Evolutionary conservation across 1,139 yeast species (phyloP), one percentile per base, ranked within the genome.

Genomic region (Suhomyces wounanorum): DNA sequence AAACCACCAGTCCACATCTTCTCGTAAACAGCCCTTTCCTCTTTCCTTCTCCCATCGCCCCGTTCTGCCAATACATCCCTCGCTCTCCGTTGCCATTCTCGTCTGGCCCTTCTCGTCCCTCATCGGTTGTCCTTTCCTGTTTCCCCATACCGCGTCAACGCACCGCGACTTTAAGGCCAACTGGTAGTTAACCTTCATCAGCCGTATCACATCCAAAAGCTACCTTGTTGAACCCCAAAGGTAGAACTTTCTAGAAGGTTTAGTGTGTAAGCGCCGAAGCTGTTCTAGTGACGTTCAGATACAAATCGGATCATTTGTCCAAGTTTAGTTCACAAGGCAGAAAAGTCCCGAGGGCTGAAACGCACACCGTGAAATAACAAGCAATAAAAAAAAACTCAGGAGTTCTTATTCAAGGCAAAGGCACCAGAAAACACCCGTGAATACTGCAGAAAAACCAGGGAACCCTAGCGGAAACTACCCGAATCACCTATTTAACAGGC

Each of bases 121-220:
- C 28, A 9, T 18, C 23, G 3, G n/a, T 10, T 9, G 14, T 13
- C 14, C 7, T 11, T 8, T 16, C 18, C 18, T 33, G 17, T 33
- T 33, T 37, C 31, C 39, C 30, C 30, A 21, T n/a, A 16, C 45
- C 25, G 26, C 42, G 36, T 21, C 31, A 33, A 13, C 50, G 21
- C 40, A 33, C 37, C 37, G 37, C 37, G 37, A 33, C 37, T 30
- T 30, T 33, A 33, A 33, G 37, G 37, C 37, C 37, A 33, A 16
- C 37, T 33, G 18, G 37, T 33, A 16, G 18, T 14, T 6, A 33
- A 33, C 14, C 28, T 30, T 17, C 11, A 18, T 30, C 37, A 37
- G 26, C 42, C 41, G 37, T 18, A 17, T 44, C 40, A 21, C 26
- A 6, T 18, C 39, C 40, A 16, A 33, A 16, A 33, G 14, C 14